phyloP scores from a whole-genome alignment of 768 basidiomycete genomes.

The Paxillus rubicundulus region DNA sequence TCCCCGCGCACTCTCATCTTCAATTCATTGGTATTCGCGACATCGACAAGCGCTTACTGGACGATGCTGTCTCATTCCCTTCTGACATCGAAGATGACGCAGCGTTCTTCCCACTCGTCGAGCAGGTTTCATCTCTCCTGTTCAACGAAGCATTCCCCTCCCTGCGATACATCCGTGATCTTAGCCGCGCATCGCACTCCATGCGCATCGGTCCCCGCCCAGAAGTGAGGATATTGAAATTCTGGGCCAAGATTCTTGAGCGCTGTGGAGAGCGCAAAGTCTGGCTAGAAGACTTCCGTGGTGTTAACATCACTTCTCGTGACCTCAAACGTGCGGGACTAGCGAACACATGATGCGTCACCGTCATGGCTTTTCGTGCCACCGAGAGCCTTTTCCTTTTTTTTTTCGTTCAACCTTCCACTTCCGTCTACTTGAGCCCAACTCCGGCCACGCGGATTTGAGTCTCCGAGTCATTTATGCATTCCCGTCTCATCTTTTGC shows the following conservation, averaged over 20 bases:
- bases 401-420: neutral
- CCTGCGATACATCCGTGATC: slow-evolving; percentile 59
- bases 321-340: slow-evolving; percentile 39
- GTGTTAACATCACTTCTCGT: slow-evolving; percentile 53
- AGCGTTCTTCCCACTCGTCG: slow-evolving; percentile 61
- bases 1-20: slow-evolving; percentile 60
- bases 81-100: slow-evolving; percentile 38
- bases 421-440: neutral
- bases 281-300: slow-evolving; percentile 63
- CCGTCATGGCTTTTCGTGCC: neutral
- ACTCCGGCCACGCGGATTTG: slow-evolving; percentile 4
- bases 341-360: slow-evolving; percentile 8
- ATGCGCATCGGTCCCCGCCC: slow-evolving; percentile 43
- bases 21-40: slow-evolving; percentile 71
- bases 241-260: slow-evolving; percentile 50
- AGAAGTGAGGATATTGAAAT: slow-evolving; percentile 37
- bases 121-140: slow-evolving; percentile 63
- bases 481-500: slow-evolving; percentile 11
- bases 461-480: slow-evolving; percentile 15
- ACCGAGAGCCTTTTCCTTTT: neutral
- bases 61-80: slow-evolving; percentile 38
- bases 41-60: slow-evolving; percentile 59
- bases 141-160: slow-evolving; percentile 59
- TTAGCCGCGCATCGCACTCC: slow-evolving; percentile 55
- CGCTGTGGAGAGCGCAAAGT: slow-evolving; percentile 54